These are phyloP conservation scores for Kazachstania psychrophila DNA, from an alignment of 805 yeast genomes.

Conservation along the genomic window DNA sequence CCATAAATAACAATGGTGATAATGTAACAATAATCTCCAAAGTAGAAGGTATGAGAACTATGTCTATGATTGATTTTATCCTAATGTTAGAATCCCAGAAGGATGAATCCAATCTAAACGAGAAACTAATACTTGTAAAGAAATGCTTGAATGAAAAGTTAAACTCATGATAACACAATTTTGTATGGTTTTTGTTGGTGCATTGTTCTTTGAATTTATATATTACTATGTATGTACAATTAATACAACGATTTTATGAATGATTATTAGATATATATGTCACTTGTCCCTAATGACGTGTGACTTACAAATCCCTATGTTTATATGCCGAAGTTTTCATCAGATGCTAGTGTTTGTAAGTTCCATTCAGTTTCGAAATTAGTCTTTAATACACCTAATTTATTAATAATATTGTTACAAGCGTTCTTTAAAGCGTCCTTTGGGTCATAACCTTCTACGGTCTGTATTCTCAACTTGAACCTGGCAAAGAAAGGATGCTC, in stretches of 20 bases:
- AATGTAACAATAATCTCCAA: not conserved
- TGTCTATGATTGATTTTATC: conserved; percentile 3
- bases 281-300: not conserved
- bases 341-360: conserved; percentile 61
- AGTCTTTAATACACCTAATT: conserved; percentile 61
- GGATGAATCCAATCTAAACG: conserved; percentile 8
- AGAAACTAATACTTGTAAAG: conserved; percentile 48
- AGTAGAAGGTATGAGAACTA: not conserved
- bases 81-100: conserved; percentile 1
- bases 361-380: conserved; percentile 92
- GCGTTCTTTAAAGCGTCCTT: conserved; percentile 85
- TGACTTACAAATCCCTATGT: not conserved
- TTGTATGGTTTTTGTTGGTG: not conserved
- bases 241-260: not conserved
- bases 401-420: conserved; percentile 72
- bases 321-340: conserved; percentile 25
- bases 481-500: conserved; percentile 97
- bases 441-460: conserved; percentile 91
- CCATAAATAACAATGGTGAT: not conserved
- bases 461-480: conserved; percentile 88
- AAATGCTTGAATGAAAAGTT: conserved; percentile 43
- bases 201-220: not conserved
- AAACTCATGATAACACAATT: too few relatives aligned
- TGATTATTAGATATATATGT: not conserved
- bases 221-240: not conserved